phyloP scores from a whole-genome alignment of 352 stramenopile genomes.

The Pythium sukuiense region DNA sequence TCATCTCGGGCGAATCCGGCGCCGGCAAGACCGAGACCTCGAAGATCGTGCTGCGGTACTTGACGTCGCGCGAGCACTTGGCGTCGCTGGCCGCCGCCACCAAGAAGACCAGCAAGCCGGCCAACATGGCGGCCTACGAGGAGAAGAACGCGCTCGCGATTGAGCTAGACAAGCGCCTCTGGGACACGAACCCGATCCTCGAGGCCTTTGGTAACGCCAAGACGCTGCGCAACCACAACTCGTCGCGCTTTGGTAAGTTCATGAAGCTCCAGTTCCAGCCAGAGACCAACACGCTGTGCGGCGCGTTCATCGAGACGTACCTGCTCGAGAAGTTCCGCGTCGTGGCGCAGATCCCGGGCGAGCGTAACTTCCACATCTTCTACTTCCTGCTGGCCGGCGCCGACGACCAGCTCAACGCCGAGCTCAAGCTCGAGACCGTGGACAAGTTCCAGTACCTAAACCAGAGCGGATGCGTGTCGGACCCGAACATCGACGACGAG shows the following conservation, averaged over 20 bases:
- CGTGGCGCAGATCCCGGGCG: slow-evolving; percentile 79
- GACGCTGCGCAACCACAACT: slow-evolving; percentile 89
- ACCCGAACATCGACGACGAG: slow-evolving; percentile 88
- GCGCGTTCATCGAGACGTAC: slow-evolving; percentile 88
- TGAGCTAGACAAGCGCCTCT: slow-evolving; percentile 85
- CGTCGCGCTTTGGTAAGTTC: slow-evolving; percentile 86
- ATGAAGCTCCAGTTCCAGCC: slow-evolving; percentile 90
- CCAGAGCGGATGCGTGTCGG: slow-evolving; percentile 80
- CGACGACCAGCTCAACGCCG: slow-evolving; percentile 48
- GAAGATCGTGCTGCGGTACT: slow-evolving; percentile 88
- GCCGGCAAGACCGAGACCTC: slow-evolving; percentile 89
- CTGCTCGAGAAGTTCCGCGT: slow-evolving; percentile 90
- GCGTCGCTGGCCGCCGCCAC: slow-evolving; percentile 37
- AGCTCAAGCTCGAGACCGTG: slow-evolving; percentile 59
- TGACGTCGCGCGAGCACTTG: slow-evolving; percentile 80
- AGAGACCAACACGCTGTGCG: slow-evolving; percentile 64
- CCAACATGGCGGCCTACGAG: slow-evolving; percentile 26
- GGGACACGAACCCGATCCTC: slow-evolving; percentile 88
- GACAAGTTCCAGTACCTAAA: slow-evolving; percentile 83
- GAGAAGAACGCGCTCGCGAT: slow-evolving; percentile 62
- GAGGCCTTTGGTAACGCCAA: slow-evolving; percentile 89
- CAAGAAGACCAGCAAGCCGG: slow-evolving; percentile 16
- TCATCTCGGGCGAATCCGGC: slow-evolving; percentile 86
- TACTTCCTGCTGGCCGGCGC: slow-evolving; percentile 87
- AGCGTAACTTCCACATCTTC: slow-evolving; percentile 92